These are phyloP conservation scores for Psilocybe subaeruginosa DNA, from an alignment of 768 basidiomycete species.

Conservation along the genomic window DNA sequence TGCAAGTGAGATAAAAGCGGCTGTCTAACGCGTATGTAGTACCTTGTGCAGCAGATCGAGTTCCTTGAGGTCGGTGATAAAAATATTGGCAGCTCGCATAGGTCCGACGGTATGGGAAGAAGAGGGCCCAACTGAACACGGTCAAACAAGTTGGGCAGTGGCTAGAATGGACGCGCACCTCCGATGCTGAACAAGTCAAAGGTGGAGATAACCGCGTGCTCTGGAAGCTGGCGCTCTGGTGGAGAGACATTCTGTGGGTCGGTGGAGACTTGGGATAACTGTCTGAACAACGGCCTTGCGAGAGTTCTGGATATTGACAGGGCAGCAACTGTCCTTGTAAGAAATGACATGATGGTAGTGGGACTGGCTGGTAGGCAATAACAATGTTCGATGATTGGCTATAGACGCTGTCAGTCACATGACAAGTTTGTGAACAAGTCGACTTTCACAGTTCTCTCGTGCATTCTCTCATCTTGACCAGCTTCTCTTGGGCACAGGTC, in stretches of 20 bases:
- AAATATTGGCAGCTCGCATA: conserved; percentile 92
- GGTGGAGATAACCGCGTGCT: conserved; percentile 91
- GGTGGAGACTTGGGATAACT: too few species aligned
- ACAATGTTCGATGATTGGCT: neutral
- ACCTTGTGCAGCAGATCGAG: conserved; percentile 73
- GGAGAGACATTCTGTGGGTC: too few species aligned
- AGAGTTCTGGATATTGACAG: neutral
- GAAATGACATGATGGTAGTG: neutral
- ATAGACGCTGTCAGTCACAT: conserved; percentile 15
- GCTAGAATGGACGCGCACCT: conserved; percentile 39
- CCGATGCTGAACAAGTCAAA: conserved; percentile 95
- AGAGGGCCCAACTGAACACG: conserved; percentile 47
- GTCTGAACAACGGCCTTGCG: neutral
- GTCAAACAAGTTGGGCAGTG: conserved; percentile 7
- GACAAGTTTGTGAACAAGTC: conserved; percentile 1
- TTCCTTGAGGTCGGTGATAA: conserved; percentile 74
- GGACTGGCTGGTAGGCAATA: neutral
- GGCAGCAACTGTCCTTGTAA: neutral
- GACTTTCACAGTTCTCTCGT: too few species aligned
- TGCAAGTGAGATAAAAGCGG: neutral
- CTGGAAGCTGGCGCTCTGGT: conserved; percentile 40
- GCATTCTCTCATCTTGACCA: too few species aligned
- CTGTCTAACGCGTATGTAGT: neutral
- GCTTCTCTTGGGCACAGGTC: neutral
- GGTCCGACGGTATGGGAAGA: conserved; percentile 57